Percentiles rank a stretch among this genome's conserved stretches.
Evolutionary conservation across 2,329 filamentous ascomycete genomes (phyloP).

Genomic region (Clonostachys rhizophaga): DNA sequence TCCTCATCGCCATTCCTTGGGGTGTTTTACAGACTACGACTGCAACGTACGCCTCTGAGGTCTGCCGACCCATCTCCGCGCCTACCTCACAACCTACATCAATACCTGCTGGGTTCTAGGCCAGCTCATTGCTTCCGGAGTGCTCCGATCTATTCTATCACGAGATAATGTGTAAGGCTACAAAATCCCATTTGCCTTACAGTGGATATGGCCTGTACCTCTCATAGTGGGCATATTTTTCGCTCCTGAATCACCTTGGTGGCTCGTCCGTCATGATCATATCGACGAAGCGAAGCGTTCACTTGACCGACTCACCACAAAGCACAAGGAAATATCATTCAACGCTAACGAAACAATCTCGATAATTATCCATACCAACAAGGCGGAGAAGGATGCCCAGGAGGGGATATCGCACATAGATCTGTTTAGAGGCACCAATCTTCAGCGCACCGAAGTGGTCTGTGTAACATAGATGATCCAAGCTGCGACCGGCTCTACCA

Average conservation of each 20-base stretch:
- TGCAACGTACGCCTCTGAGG: slow-evolving; percentile 42
- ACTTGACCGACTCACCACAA: slow-evolving; percentile 29
- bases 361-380: slow-evolving; percentile 47
- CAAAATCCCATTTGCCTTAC: slow-evolving; percentile 34
- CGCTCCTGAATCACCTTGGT: slow-evolving; percentile 38
- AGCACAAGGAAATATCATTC: slow-evolving; percentile 25
- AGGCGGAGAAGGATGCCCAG: slow-evolving; percentile 33
- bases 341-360: slow-evolving; percentile 37
- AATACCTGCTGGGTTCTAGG: slow-evolving; percentile 21
- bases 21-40: slow-evolving; percentile 40
- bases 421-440: slow-evolving; percentile 40
- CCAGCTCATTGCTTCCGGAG: slow-evolving; percentile 30
- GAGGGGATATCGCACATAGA: slow-evolving; percentile 36
- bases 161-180: slow-evolving; percentile 31
- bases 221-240: slow-evolving; percentile 26
- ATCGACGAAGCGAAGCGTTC: slow-evolving; percentile 27
- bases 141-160: slow-evolving; percentile 26
- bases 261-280: slow-evolving; percentile 29
- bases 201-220: slow-evolving; percentile 35
- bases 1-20: slow-evolving; percentile 42
- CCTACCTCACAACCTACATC: slow-evolving; percentile 38
- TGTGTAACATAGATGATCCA: slow-evolving; percentile 37
- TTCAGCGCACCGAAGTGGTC: slow-evolving; percentile 39
- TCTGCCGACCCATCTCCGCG: slow-evolving; percentile 37
- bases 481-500: slow-evolving; percentile 28